These are phyloP conservation scores for Pichia sporocuriosa DNA, from an alignment of 805 yeast genomes.

Conservation along the genomic window DNA sequence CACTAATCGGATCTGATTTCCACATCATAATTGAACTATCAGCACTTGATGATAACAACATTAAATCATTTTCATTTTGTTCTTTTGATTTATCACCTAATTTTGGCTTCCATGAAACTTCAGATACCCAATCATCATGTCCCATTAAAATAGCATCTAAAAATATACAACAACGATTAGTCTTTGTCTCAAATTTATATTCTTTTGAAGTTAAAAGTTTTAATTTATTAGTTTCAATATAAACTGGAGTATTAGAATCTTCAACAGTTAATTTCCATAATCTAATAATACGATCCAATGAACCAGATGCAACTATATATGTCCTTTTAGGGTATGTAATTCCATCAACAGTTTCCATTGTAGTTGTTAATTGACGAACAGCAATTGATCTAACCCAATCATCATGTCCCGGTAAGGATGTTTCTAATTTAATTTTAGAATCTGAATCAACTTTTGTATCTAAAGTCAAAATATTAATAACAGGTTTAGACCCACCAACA, in stretches of 20 bases:
- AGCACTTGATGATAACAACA: constrained; percentile 78
- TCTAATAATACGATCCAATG: constrained; percentile 89
- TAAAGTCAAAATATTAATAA: constrained; percentile 37
- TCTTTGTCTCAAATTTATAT: constrained; percentile 47
- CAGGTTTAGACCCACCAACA: constrained; percentile 63
- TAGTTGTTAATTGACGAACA: constrained; percentile 39
- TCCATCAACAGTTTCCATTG: constrained; percentile 15
- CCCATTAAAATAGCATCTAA: constrained; percentile 96
- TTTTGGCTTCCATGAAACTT: constrained; percentile 72
- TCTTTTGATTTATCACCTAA: background rate
- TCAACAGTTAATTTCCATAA: constrained; percentile 71
- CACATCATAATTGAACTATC: constrained; percentile 92
- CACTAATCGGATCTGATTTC: constrained; percentile 82
- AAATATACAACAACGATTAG: constrained; percentile 41
- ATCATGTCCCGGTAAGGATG: constrained; percentile 79
- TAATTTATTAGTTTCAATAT: constrained; percentile 39
- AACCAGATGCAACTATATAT: constrained; percentile 75
- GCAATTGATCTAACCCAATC: constrained; percentile 86
- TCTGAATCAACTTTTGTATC: constrained; percentile 34
- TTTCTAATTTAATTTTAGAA: constrained; percentile 25
- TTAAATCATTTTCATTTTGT: constrained; percentile 29
- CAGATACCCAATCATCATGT: constrained; percentile 96
- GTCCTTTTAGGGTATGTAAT: constrained; percentile 32
- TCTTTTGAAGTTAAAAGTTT: constrained; percentile 63
- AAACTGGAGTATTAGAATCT: constrained; percentile 44